Evolutionary conservation across 2,329 filamentous ascomycete genomes (phyloP).

Genomic region (Berkeleyomyces rouxiae): DNA sequence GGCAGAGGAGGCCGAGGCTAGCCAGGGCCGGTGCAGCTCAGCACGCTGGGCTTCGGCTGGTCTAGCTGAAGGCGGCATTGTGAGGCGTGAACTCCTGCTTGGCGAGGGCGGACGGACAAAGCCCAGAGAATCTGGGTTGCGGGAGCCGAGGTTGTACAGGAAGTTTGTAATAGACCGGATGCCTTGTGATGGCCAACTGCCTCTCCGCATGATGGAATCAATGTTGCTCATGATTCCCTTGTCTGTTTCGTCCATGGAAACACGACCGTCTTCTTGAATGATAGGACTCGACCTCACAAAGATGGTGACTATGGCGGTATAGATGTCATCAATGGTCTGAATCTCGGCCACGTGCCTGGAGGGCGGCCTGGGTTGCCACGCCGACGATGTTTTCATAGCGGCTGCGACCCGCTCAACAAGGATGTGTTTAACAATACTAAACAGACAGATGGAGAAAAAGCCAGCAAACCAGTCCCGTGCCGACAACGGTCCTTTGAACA

Average conservation of each 20-base stretch:
- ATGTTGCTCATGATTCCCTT: conserved; percentile 27
- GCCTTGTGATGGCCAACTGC: conserved; percentile 30
- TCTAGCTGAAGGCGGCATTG: not conserved
- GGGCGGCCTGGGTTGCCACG: conserved; percentile 2
- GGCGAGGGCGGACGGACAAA: conserved; percentile 7
- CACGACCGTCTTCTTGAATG: conserved; percentile 28
- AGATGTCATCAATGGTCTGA: conserved; percentile 28
- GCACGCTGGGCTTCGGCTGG: not conserved
- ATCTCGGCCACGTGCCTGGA: conserved; percentile 15
- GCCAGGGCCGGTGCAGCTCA: conserved; percentile 5
- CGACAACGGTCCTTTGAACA: conserved; percentile 24
- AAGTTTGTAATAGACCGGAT: conserved; percentile 34
- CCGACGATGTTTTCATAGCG: conserved; percentile 15
- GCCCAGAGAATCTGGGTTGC: conserved; percentile 21
- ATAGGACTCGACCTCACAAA: conserved; percentile 29
- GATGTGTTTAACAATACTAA: conserved; percentile 37
- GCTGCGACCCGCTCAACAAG: conserved; percentile 27
- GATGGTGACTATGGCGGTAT: conserved; percentile 34
- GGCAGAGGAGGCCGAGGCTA: not conserved
- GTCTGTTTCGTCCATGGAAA: conserved; percentile 29
- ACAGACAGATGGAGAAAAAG: conserved; percentile 41
- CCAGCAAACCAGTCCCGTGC: conserved; percentile 33
- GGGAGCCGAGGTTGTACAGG: conserved; percentile 31
- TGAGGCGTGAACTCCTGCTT: not conserved
- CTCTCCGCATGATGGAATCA: conserved; percentile 29